Evolutionary conservation across 345 rosid genomes (phyloP).

Genomic region (Lepidium aucheri): DNA sequence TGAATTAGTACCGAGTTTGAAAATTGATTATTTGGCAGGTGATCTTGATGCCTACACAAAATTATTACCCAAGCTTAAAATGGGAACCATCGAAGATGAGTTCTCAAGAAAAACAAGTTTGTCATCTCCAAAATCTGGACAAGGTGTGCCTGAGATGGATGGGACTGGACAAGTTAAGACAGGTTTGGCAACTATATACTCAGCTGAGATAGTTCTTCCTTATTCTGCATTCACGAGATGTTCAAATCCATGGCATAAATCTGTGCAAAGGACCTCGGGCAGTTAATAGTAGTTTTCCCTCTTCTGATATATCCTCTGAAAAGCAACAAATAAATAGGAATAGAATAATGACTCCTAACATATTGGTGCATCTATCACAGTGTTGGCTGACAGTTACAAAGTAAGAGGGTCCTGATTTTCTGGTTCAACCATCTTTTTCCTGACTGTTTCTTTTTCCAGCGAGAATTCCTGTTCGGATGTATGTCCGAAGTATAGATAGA

Average conservation of each 20-base stretch:
- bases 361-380: neutral
- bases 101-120: conserved; percentile 29
- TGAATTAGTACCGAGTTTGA: neutral
- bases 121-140: conserved; percentile 34
- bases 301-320: neutral
- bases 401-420: neutral
- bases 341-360: neutral
- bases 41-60: conserved; percentile 65
- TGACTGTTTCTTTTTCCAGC: conserved; percentile 32
- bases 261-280: neutral
- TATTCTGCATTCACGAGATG: neutral
- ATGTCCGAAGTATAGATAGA: conserved; percentile 43
- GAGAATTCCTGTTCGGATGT: conserved; percentile 75
- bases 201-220: conserved; percentile 1
- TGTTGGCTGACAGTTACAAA: neutral
- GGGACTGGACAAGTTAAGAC: conserved; percentile 53
- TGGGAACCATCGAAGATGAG: conserved; percentile 62
- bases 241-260: neutral
- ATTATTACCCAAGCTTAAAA: conserved; percentile 76
- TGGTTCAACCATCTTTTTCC: neutral
- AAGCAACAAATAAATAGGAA: neutral
- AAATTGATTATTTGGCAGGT: conserved; percentile 38
- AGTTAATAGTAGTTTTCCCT: neutral
- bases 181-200: conserved; percentile 45
- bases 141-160: conserved; percentile 41